Evolutionary conservation across 2,329 filamentous ascomycete species (phyloP), one percentile per base, ranked within the genome.

Genomic region (Chrysosporium queenslandicum): DNA sequence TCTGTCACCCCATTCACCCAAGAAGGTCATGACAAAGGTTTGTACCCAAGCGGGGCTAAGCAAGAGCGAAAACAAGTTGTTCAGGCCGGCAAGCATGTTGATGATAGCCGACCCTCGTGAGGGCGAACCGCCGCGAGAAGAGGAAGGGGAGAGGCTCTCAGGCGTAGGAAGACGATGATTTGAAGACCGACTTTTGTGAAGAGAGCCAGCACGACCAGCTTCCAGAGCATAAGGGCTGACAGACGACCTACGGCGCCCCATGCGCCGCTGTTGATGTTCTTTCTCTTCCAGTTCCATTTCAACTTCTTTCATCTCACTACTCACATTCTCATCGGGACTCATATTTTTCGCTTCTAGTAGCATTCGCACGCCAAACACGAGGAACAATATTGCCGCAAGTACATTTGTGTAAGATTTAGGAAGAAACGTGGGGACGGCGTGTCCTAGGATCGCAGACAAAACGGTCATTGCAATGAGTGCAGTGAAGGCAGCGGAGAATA

Each of bases 1-100:
- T 60, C 92, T 82, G 64, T 98, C 92, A 53, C 92, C 92, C 92
- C 92, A 98, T 69, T 98, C 92, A 37, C 92, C 92, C 27, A 98
- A 73, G 72, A 98, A 98, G 1, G 92, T 98, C 92, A 98, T 98
- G 61, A 94, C 81, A 66, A 98, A 98, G 0, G 92, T 98, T 71
- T 97, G 91, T 12, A 98, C 92, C 92, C 92, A 98, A 0, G 90
- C 92, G 1, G 92, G 92, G 68, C 87, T 95, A 36, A 98, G 77
- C 3, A 98, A 78, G 5, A 98, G 76, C 9, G 87, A 89, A 57
- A 89, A 81, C 3, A 98, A 79, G 62, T 98, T 98, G 67, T 83
- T 82, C 21, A 96, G 72, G 1, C 92, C 90, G 18, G 77, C 66
- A n/a, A 79, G 55, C 8, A 67, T 50, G 43, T 69, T 68, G 67